These are phyloP conservation scores for Mycena leptocephala DNA, from an alignment of 768 basidiomycete species.

Conservation along the genomic window DNA sequence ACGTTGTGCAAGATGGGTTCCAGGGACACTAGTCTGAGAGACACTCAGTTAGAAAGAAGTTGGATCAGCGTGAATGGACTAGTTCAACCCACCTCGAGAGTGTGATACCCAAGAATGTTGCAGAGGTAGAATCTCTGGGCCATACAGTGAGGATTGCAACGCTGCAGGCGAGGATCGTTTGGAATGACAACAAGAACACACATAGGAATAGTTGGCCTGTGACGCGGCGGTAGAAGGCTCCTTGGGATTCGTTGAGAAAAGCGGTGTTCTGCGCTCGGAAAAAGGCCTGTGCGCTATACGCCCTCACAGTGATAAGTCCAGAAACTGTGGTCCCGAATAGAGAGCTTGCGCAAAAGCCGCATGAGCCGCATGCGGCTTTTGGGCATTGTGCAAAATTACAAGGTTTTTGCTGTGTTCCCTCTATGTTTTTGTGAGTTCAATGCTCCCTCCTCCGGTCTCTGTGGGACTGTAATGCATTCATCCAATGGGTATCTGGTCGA, in stretches of 20 bases:
- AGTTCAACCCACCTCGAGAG: constrained; percentile 18
- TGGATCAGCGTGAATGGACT: neutral
- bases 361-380: too few relatives aligned
- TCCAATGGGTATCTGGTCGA: too few relatives aligned
- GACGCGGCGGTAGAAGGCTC: constrained; percentile 23
- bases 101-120: constrained; percentile 21
- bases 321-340: too few relatives aligned
- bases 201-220: constrained; percentile 24
- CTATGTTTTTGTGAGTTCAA: too few relatives aligned
- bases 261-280: constrained; percentile 25
- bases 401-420: too few relatives aligned
- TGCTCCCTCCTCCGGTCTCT: too few relatives aligned
- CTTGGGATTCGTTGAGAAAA: constrained; percentile 25
- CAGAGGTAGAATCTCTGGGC: constrained; percentile 24
- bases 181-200: too few relatives aligned
- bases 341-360: too few relatives aligned
- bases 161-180: constrained; percentile 17
- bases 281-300: constrained; percentile 17
- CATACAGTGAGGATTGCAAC: constrained; percentile 24
- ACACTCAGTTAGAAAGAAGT: neutral
- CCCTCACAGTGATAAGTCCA: constrained; percentile 26
- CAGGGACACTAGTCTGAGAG: constrained; percentile 18
- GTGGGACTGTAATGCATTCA: too few relatives aligned
- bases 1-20: neutral
- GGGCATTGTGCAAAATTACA: too few relatives aligned